Percentiles rank a stretch among this genome's conserved stretches.
phyloP scores from a whole-genome alignment of 106 monocot species.

The Dactylorhiza incarnata region DNA sequence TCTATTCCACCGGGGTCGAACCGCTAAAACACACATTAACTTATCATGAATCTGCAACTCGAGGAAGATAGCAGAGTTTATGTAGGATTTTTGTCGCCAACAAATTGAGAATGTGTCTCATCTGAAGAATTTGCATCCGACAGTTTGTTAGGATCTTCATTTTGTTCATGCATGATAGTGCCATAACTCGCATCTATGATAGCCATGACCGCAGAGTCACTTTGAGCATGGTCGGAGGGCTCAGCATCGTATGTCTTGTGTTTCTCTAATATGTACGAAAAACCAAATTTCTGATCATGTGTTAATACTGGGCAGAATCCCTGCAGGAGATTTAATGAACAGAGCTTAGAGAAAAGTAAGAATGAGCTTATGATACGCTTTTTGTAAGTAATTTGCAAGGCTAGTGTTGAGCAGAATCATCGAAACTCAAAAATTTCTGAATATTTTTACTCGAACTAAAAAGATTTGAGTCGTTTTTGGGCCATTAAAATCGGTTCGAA shows the following conservation, averaged over 20 bases:
- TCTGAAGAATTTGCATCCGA: not conserved
- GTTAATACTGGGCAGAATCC: conserved; percentile 63
- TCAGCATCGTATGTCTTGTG: conserved; percentile 18
- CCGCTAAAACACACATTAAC: not conserved
- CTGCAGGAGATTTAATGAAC: conserved; percentile 14
- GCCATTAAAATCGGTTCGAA: too few species aligned
- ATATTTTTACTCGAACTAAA: too few species aligned
- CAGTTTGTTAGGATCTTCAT: not conserved
- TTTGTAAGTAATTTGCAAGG: not conserved
- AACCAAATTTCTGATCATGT: conserved; percentile 80
- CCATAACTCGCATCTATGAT: not conserved
- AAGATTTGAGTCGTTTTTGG: too few species aligned
- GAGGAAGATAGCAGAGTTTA: not conserved
- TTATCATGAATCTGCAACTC: not conserved
- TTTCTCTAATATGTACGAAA: conserved; percentile 44
- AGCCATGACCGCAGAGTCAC: conserved; percentile 16
- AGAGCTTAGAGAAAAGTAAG: not conserved
- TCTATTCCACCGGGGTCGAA: not conserved
- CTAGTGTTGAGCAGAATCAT: too few species aligned
- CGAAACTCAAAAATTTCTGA: too few species aligned
- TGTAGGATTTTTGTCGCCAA: not conserved
- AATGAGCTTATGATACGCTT: not conserved
- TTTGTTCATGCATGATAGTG: not conserved
- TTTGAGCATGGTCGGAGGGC: conserved; percentile 10
- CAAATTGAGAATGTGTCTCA: not conserved